These are phyloP conservation scores for Trichoderma simmonsii DNA, from an alignment of 2,329 filamentous ascomycete genomes.

Conservation along the genomic window DNA sequence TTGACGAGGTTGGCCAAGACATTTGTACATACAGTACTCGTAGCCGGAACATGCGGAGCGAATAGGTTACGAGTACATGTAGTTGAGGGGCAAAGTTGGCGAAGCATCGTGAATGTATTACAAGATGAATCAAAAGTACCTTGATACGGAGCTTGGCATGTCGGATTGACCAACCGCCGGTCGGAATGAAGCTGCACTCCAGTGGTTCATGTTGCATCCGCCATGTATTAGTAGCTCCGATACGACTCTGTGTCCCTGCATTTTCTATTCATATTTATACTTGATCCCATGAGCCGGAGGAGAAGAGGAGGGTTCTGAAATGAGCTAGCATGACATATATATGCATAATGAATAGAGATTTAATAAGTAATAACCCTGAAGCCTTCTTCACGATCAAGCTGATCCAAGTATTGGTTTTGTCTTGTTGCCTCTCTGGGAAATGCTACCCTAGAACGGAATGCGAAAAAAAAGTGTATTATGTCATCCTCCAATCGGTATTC, in stretches of 20 bases:
- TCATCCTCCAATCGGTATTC: neutral
- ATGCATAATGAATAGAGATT: neutral
- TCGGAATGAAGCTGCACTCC: neutral
- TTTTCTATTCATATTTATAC: neutral
- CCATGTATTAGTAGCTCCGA: neutral
- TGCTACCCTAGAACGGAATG: neutral
- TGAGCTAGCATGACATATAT: neutral
- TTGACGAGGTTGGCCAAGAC: neutral
- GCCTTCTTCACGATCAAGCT: neutral
- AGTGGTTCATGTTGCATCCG: neutral
- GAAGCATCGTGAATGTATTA: neutral
- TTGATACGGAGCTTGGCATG: neutral
- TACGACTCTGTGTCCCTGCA: neutral
- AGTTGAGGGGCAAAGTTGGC: neutral
- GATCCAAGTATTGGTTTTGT: neutral
- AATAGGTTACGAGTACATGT: neutral
- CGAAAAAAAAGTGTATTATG: neutral
- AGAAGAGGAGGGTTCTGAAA: neutral
- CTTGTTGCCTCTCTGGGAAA: neutral
- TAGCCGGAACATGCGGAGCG: neutral
- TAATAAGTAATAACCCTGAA: no score
- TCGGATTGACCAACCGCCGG: neutral
- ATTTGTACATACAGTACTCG: neutral
- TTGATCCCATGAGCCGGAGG: neutral
- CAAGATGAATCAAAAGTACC: conserved; percentile 5